Conservation (phyloP, 352 stramenopile species). For the Pythium monospermum region DNA sequence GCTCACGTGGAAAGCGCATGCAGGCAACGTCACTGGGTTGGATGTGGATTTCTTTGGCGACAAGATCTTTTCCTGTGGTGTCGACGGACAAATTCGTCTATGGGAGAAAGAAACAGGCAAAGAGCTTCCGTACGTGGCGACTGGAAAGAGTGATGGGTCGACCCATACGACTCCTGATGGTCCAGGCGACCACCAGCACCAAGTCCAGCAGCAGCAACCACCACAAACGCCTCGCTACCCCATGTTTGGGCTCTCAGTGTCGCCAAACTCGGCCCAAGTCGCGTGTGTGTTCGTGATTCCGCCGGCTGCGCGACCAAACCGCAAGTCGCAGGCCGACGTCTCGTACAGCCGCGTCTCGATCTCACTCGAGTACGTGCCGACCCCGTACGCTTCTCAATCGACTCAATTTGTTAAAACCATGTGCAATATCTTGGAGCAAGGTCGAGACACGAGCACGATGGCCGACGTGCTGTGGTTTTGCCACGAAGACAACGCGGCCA, state of each 20-base stretch:
- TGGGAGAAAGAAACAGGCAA: conserved; percentile 49
- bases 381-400: conserved; percentile 39
- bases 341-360: conserved; percentile 76
- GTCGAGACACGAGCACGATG: conserved; percentile 55
- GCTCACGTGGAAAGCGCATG: conserved; percentile 56
- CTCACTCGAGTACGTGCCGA: conserved; percentile 66
- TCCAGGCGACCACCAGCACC: conserved; percentile 2
- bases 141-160: neutral
- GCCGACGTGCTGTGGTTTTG: conserved; percentile 76
- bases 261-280: conserved; percentile 63
- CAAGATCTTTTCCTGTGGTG: conserved; percentile 49
- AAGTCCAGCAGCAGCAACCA: no score
- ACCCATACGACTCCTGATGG: neutral
- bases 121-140: conserved; percentile 19
- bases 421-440: conserved; percentile 47
- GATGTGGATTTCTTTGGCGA: conserved; percentile 61
- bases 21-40: conserved; percentile 62
- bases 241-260: conserved; percentile 66
- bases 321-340: conserved; percentile 79
- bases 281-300: conserved; percentile 67
- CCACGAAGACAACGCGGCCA: conserved; percentile 57
- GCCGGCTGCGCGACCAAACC: conserved; percentile 69
- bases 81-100: conserved; percentile 57
- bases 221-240: conserved; percentile 45
- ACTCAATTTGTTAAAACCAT: conserved; percentile 42